phyloP scores from a whole-genome alignment of 179 eudicot species.

The Amaranthus tricolor region DNA sequence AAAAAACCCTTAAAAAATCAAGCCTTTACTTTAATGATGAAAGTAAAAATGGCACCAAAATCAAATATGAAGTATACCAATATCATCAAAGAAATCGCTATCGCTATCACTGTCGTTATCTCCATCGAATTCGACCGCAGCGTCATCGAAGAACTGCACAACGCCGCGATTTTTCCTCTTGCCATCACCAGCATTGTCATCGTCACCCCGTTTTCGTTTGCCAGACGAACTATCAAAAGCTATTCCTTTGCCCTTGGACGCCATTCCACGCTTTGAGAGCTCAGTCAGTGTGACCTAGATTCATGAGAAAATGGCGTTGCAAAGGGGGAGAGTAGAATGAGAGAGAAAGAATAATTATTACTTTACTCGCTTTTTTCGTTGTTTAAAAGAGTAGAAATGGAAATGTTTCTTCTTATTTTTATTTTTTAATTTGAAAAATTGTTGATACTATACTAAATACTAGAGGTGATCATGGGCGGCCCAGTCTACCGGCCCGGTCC shows the following conservation, averaged over 20 bases:
- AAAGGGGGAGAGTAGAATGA: neutral
- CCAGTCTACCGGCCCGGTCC: too few species aligned
- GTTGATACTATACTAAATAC: too few species aligned
- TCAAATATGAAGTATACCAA: conserved; percentile 19
- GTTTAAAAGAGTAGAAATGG: too few species aligned
- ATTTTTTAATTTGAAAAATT: too few species aligned
- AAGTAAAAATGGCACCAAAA: neutral
- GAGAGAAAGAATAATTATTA: too few species aligned
- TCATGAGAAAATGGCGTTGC: neutral
- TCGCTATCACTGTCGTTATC: conserved; percentile 29
- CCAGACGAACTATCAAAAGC: conserved; percentile 34
- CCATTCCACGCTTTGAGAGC: conserved; percentile 24
- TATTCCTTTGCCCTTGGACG: conserved; percentile 62
- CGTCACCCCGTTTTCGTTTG: conserved; percentile 37
- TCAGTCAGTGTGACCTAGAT: neutral
- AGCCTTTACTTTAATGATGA: neutral
- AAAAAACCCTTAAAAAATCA: neutral
- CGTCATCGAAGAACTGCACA: conserved; percentile 70
- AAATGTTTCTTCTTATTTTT: too few species aligned
- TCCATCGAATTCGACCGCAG: conserved; percentile 52
- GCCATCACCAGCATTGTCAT: conserved; percentile 32
- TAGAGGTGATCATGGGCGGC: too few species aligned
- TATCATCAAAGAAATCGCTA: conserved; percentile 28
- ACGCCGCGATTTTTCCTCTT: conserved; percentile 51
- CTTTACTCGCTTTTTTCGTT: too few species aligned